Evolutionary conservation across 176 grass and related monocot genomes (phyloP).

Genomic region (Puya raimondii): DNA sequence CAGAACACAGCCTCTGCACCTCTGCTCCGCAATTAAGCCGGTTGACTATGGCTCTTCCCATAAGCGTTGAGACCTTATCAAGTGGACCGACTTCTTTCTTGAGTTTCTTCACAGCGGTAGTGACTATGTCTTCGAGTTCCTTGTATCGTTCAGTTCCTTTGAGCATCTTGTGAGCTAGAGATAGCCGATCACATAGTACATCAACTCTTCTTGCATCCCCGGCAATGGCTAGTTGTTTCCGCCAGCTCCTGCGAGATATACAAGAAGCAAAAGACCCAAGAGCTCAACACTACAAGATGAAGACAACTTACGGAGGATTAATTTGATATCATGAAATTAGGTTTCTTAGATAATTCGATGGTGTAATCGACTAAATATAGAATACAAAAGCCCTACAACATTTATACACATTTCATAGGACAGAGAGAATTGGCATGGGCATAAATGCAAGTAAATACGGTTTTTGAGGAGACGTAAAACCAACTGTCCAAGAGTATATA

Average conservation of each 20-base stretch:
- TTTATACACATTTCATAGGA: no score
- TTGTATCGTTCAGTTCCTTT: constrained; percentile 57
- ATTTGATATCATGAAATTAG: background rate
- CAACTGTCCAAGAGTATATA: no score
- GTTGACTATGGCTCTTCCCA: constrained; percentile 65
- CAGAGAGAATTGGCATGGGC: no score
- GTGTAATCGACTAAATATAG: no score
- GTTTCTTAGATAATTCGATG: no score
- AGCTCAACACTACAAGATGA: background rate
- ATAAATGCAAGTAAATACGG: no score
- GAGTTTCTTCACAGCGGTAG: constrained; percentile 48
- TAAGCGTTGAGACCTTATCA: constrained; percentile 59
- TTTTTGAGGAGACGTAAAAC: no score
- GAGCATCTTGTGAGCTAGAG: constrained; percentile 59
- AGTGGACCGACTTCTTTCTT: constrained; percentile 72
- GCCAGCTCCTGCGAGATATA: constrained; percentile 32
- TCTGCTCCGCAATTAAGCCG: constrained; percentile 63
- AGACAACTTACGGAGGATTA: constrained; percentile 5
- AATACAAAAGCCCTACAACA: no score
- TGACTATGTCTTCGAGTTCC: constrained; percentile 43
- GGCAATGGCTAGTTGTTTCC: constrained; percentile 62
- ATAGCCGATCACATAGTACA: constrained; percentile 68
- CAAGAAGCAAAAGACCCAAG: constrained; percentile 4
- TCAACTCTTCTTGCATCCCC: constrained; percentile 77
- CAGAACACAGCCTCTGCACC: constrained; percentile 74